Conservation (phyloP, 352 stramenopile genomes). For the Pythium myriotylum region DNA sequence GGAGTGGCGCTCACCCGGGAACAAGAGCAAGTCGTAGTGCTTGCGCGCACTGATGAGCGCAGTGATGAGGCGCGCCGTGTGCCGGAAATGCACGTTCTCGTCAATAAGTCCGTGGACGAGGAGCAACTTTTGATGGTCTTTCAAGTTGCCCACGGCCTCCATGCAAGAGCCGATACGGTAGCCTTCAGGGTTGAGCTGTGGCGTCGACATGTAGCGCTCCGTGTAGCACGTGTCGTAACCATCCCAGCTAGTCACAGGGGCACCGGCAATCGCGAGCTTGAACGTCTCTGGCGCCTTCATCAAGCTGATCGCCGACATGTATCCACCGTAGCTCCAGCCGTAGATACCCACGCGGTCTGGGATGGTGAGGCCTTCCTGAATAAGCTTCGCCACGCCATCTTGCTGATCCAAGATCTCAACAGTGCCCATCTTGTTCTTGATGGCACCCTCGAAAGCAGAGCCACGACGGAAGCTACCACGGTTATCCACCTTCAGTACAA, state of each 20-base stretch:
- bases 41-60: slow-evolving; percentile 93
- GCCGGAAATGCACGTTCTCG: slow-evolving; percentile 98
- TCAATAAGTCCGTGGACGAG: slow-evolving; percentile 97
- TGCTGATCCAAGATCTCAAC: slow-evolving; percentile 89
- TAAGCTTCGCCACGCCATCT: slow-evolving; percentile 78
- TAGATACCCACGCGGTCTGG: slow-evolving; percentile 93
- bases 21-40: slow-evolving; percentile 96
- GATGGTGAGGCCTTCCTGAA: slow-evolving; percentile 88
- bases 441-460: slow-evolving; percentile 92
- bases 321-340: slow-evolving; percentile 98
- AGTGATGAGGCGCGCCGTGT: slow-evolving; percentile 97
- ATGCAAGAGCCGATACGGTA: slow-evolving; percentile 93
- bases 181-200: slow-evolving; percentile 90
- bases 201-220: slow-evolving; percentile 97
- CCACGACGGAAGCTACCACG: slow-evolving; percentile 92
- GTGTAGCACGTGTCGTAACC: slow-evolving; percentile 99
- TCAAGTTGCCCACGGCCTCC: slow-evolving; percentile 92
- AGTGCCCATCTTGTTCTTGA: slow-evolving; percentile 93
- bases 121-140: slow-evolving; percentile 89
- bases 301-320: slow-evolving; percentile 96
- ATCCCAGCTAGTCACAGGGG: slow-evolving; percentile 97
- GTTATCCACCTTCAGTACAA: slow-evolving; percentile 97
- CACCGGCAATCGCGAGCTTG: slow-evolving; percentile 94
- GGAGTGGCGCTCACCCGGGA: slow-evolving; percentile 96
- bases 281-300: slow-evolving; percentile 96